phyloP scores from a whole-genome alignment of 345 rosid genomes.

The Eucalyptus camaldulensis region DNA sequence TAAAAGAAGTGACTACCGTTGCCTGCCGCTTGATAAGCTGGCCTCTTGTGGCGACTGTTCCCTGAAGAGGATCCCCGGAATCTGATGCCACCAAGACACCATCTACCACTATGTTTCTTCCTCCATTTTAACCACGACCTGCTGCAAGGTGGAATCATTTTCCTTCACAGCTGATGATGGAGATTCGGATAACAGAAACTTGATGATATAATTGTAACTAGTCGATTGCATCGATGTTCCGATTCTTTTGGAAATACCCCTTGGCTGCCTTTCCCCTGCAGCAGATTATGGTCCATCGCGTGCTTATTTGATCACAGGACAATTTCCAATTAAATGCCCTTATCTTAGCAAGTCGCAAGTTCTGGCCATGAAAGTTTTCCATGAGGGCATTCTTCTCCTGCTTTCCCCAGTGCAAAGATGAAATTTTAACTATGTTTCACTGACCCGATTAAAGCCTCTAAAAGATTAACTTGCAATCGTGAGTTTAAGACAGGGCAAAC shows the following conservation, averaged over 20 bases:
- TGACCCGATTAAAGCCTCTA: not conserved
- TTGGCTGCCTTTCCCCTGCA: not conserved
- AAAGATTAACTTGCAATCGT: not conserved
- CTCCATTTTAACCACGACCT: too few relatives aligned
- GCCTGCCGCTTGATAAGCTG: too few relatives aligned
- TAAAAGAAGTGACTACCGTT: too few relatives aligned
- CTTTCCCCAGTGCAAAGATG: not conserved
- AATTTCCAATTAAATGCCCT: not conserved
- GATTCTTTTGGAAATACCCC: not conserved
- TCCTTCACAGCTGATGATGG: too few relatives aligned
- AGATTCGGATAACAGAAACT: too few relatives aligned
- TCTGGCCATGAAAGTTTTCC: conserved; percentile 1
- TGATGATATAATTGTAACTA: too few relatives aligned
- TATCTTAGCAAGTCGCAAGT: not conserved
- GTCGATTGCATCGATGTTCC: too few relatives aligned
- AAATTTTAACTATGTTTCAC: not conserved
- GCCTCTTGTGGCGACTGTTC: too few relatives aligned
- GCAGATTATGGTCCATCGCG: not conserved
- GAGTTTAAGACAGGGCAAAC: not conserved
- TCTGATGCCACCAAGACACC: too few relatives aligned
- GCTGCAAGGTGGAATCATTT: too few relatives aligned
- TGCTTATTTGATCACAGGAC: not conserved
- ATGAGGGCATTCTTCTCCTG: not conserved
- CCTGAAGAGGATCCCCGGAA: too few relatives aligned
- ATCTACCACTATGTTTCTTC: too few relatives aligned